phyloP scores from a whole-genome alignment of 345 rosid species.

The Psidium guajava region DNA sequence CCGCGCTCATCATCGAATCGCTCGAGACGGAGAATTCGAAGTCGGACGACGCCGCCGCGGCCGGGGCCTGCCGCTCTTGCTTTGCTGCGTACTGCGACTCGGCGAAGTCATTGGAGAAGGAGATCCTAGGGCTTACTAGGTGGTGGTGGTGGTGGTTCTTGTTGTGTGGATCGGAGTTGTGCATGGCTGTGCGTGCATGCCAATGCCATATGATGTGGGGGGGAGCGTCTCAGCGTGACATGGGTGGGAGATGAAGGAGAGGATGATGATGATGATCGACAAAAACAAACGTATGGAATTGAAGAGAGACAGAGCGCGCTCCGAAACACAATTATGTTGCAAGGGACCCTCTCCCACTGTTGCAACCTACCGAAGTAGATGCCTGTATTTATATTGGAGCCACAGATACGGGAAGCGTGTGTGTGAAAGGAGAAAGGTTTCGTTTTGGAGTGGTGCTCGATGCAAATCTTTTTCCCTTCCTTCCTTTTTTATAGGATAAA shows the following conservation, averaged over 20 bases:
- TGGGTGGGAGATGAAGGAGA: neutral
- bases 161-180: neutral
- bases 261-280: neutral
- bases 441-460: neutral
- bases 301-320: neutral
- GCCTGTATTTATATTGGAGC: neutral
- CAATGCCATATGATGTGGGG: neutral
- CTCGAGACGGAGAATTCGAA: slow-evolving; percentile 81
- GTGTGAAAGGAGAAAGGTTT: neutral
- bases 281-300: neutral
- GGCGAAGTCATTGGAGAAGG: slow-evolving; percentile 37
- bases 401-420: neutral
- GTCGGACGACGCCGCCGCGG: slow-evolving; percentile 43
- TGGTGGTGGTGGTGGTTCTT: neutral
- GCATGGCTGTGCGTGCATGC: neutral
- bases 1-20: slow-evolving; percentile 90
- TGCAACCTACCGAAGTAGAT: neutral
- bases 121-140: slow-evolving; percentile 32
- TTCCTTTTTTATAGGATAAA: neutral
- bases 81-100: slow-evolving; percentile 18
- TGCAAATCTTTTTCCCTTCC: neutral
- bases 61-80: slow-evolving; percentile 12
- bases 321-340: neutral
- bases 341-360: neutral
- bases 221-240: neutral